A percentile compares a stretch with the other conserved stretches of the same genome.
These are phyloP conservation scores for Cantharellus cinnabarinus DNA, from an alignment of 768 basidiomycete species.

Conservation along the genomic window DNA sequence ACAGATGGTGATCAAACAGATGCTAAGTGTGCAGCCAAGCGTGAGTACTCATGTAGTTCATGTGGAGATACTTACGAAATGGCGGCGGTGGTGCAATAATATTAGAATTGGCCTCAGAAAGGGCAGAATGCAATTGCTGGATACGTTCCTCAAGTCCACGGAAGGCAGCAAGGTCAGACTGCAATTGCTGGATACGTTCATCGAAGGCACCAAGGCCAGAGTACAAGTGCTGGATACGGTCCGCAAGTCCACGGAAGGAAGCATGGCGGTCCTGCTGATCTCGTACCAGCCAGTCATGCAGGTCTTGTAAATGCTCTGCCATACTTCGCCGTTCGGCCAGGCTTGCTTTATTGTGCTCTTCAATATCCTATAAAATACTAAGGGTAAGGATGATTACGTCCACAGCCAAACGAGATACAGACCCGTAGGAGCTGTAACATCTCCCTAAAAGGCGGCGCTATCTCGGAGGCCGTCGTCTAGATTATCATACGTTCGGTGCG, in stretches of 20 bases:
- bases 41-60: background rate
- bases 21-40: background rate
- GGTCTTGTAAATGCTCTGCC: slow-evolving; percentile 42
- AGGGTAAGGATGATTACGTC: background rate
- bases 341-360: slow-evolving; percentile 48
- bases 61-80: background rate
- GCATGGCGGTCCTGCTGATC: slow-evolving; percentile 64
- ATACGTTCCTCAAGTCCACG: no score
- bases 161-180: no score
- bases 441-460: slow-evolving; percentile 32
- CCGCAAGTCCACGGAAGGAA: slow-evolving; percentile 45
- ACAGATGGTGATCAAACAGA: background rate
- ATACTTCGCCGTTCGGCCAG: slow-evolving; percentile 62
- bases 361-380: slow-evolving; percentile 38
- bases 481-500: background rate
- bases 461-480: background rate
- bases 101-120: slow-evolving; percentile 16
- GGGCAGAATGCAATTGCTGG: slow-evolving; percentile 13
- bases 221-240: slow-evolving; percentile 32
- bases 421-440: slow-evolving; percentile 34
- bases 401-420: background rate
- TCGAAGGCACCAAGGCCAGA: no score
- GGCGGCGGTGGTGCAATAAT: background rate
- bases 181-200: no score
- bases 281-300: slow-evolving; percentile 62